Evolutionary conservation across 257 asterid genomes (phyloP), one percentile per base, ranked within the genome.

Genomic region (Nemophila menziesii): DNA sequence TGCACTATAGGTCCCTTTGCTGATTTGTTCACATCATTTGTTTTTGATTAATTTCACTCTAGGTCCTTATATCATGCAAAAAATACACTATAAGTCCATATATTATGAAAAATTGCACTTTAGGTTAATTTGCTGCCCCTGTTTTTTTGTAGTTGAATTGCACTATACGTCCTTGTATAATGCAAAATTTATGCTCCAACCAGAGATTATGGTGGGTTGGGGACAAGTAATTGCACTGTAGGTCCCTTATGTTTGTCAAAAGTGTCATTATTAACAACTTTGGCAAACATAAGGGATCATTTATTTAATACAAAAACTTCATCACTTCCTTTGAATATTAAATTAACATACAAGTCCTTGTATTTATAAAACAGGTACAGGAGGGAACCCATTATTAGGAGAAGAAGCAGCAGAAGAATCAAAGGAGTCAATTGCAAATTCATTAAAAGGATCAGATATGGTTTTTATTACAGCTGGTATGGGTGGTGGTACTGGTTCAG

Each of bases 401-500:
- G 96, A 90, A 58, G 96, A 82, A 64, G 99, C 96, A 23, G 99
- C 99, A 19, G 96, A 90, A 60, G 96, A 90, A 68, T 85, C 99
- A 12, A 85, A 81, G 73, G 99, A 90, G 47, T 66, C 78, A 56
- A 90, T 90, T 51, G 79, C 89, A 46, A 79, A 58, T 71, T 68
- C 96, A 45, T 89, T 85, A 29, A 90, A 68, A 71, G 96, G 98
- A 49, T 90, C 98, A 14, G 98, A 90, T 67, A 79, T 90, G 96
- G 98, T 90, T 60, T 90, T 90, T 62, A 79, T 90, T 76, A 85
- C 98, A 36, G 98, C 98, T 1, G 98, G 98, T 24, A 90, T 90
- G 99, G 99, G 99, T 42, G 99, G 99, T 43, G 99, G 99, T 61
- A 90, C 99, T 3, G 99, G 99, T 49, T 90, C 99, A 40, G 99